These are phyloP conservation scores for Tetradesmus lagerheimii DNA, from an alignment of 139 green algal species.

Conservation along the genomic window DNA sequence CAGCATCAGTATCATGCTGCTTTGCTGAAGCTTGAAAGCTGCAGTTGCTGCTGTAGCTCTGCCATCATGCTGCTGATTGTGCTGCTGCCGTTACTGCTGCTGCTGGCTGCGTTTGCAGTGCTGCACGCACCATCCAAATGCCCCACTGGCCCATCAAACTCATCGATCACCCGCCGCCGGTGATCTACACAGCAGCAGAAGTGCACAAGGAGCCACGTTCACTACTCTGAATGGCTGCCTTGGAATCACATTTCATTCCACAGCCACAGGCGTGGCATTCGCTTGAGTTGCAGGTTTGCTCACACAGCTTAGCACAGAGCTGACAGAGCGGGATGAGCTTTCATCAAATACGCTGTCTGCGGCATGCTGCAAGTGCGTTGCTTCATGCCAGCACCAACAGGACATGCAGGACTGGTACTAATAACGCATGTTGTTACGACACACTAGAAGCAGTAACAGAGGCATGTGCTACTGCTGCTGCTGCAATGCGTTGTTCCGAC, in stretches of 20 bases:
- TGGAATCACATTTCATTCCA: no score
- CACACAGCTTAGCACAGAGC: neutral
- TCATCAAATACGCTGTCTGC: no score
- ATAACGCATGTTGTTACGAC: no score
- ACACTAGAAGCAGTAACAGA: neutral
- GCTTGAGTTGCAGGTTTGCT: neutral
- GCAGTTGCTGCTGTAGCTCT: neutral
- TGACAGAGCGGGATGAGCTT: no score
- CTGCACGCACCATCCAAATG: conserved; percentile 46
- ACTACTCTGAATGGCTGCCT: no score
- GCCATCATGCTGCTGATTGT: neutral
- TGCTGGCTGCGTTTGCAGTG: neutral
- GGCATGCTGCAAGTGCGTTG: neutral
- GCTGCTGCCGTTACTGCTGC: neutral
- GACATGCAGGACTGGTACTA: no score
- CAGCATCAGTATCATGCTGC: neutral
- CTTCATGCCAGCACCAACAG: neutral
- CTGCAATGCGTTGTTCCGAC: neutral
- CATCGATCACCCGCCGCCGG: conserved; percentile 57
- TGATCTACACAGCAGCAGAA: conserved; percentile 15
- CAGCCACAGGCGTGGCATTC: neutral
- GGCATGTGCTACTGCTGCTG: neutral
- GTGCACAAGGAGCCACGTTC: neutral
- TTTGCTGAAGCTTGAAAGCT: neutral
- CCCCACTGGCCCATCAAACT: conserved; percentile 57